phyloP scores from a whole-genome alignment of 2,329 filamentous ascomycete genomes.

The Diplodia corticola region DNA sequence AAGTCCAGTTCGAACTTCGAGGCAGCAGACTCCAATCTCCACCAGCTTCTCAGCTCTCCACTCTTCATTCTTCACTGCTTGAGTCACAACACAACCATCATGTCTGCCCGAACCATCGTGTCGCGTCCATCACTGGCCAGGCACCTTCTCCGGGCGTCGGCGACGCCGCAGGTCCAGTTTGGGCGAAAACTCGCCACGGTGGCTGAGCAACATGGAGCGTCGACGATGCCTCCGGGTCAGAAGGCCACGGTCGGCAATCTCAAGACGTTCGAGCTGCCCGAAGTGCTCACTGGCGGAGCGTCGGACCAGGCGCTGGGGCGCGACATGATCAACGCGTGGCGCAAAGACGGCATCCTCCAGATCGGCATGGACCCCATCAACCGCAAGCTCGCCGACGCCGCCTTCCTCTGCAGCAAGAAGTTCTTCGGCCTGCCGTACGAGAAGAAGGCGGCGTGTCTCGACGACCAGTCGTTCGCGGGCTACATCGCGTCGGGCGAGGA shows the following conservation, averaged over 20 bases:
- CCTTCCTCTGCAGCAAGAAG: conserved; percentile 39
- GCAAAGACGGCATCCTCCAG: conserved; percentile 50
- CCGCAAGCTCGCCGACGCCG: conserved; percentile 39
- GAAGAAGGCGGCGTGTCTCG: conserved; percentile 48
- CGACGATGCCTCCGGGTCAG: conserved; percentile 33
- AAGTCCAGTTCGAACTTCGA: background rate
- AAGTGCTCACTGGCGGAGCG: conserved; percentile 37
- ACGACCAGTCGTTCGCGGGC: conserved; percentile 50
- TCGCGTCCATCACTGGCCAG: background rate
- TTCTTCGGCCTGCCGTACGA: conserved; percentile 42
- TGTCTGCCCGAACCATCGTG: background rate
- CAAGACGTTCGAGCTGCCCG: conserved; percentile 48
- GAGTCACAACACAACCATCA: background rate
- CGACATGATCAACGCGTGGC: conserved; percentile 47
- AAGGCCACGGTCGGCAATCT: conserved; percentile 36
- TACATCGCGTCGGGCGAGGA: conserved; percentile 53
- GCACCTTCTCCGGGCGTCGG: background rate
- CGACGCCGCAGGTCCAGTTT: background rate
- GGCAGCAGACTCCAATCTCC: background rate
- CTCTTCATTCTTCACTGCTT: background rate
- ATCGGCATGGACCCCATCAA: conserved; percentile 44
- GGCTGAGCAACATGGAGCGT: background rate
- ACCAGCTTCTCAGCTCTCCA: background rate
- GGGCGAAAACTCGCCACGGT: background rate
- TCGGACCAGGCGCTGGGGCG: conserved; percentile 43